phyloP scores from a whole-genome alignment of 768 basidiomycete genomes.

The Podaxis rugospora region DNA sequence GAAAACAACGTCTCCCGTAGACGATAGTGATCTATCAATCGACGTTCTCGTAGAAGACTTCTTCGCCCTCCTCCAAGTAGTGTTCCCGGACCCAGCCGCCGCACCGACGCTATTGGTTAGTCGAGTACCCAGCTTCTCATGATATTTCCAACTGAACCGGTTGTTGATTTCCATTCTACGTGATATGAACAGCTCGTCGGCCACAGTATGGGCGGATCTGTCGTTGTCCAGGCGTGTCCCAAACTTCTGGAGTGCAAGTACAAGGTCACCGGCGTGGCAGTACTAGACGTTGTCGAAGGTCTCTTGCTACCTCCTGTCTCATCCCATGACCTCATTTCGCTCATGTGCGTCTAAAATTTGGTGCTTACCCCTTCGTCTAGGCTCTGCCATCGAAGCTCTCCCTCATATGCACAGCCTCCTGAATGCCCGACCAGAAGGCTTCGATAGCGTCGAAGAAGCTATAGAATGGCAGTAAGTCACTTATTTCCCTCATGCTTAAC shows the following conservation, averaged over 20 bases:
- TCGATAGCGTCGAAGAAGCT: constrained; percentile 77
- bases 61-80: constrained; percentile 55
- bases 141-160: background rate
- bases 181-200: constrained; percentile 65
- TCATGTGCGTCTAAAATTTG: background rate
- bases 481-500: background rate
- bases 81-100: constrained; percentile 60
- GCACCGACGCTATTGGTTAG: constrained; percentile 77
- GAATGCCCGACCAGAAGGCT: constrained; percentile 80
- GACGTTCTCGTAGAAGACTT: constrained; percentile 72
- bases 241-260: constrained; percentile 64
- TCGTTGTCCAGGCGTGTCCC: constrained; percentile 70
- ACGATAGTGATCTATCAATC: constrained; percentile 63
- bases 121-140: constrained; percentile 1
- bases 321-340: background rate
- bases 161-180: background rate
- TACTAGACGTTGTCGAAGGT: constrained; percentile 92
- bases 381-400: constrained; percentile 89
- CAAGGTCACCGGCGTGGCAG: constrained; percentile 69
- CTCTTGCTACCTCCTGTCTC: background rate
- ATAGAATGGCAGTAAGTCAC: constrained; percentile 92
- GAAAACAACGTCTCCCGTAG: constrained; percentile 50
- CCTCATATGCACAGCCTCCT: constrained; percentile 90
- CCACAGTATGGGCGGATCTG: constrained; percentile 96
- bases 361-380: constrained; percentile 30